These are phyloP conservation scores for Closterium sp. DNA, from an alignment of 139 green algal genomes.

Conservation along the genomic window DNA sequence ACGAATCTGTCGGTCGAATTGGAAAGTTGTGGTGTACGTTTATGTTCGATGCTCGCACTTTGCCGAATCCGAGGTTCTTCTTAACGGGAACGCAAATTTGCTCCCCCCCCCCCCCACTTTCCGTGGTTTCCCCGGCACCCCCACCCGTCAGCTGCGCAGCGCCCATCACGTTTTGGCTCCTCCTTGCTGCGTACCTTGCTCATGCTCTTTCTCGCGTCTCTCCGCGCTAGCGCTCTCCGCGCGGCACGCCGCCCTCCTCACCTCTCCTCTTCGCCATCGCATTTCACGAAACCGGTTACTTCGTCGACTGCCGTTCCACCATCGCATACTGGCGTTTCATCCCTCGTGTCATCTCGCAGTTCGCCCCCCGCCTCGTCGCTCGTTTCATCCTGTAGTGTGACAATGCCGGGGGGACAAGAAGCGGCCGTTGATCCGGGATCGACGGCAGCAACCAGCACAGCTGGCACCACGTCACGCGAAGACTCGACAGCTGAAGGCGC, in stretches of 20 bases:
- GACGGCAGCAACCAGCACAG: neutral
- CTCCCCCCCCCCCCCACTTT: too few relatives aligned
- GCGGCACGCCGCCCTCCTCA: neutral
- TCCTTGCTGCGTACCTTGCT: neutral
- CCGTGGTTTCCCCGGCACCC: too few relatives aligned
- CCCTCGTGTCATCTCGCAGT: neutral
- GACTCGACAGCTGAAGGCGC: neutral
- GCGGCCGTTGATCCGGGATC: neutral
- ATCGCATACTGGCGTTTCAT: neutral
- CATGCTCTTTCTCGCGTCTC: neutral
- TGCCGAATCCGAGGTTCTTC: too few relatives aligned
- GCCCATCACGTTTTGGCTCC: too few relatives aligned
- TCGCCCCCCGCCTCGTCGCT: too few relatives aligned
- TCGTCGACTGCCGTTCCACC: neutral
- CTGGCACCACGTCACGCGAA: neutral
- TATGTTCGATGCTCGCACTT: too few relatives aligned
- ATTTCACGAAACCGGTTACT: neutral
- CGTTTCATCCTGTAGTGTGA: neutral
- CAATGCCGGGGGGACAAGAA: neutral
- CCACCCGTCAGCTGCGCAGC: too few relatives aligned
- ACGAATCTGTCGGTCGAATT: too few relatives aligned
- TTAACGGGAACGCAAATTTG: too few relatives aligned
- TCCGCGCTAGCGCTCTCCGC: neutral
- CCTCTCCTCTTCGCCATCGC: neutral
- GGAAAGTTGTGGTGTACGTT: too few relatives aligned